Evolutionary conservation across 345 rosid species (phyloP), one percentile per base, ranked within the genome.

Genomic region (Physaria fendleri): DNA sequence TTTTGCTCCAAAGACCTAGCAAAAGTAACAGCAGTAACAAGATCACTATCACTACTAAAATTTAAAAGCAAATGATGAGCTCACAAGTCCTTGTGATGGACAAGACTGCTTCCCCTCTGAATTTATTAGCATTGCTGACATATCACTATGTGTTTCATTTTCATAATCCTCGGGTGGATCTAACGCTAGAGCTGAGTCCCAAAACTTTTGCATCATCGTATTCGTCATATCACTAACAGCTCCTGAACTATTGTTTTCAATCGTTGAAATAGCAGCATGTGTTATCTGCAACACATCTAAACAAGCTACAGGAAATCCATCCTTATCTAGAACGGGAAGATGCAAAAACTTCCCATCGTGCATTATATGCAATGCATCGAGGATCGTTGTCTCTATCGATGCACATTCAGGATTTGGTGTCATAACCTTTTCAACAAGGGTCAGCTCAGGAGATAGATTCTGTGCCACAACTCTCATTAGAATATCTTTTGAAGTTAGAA

Each of bases 201-300:
- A 93, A 22, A 93, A 93, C 77, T 87, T 93, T 72, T 93, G 99
- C 99, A 89, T 87, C 92, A 93, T 85, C 35, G 97, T 80, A 56
- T 69, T 89, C 57, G 97, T 78, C 66, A 59, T 54, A 24, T 83
- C 99, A 73, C 79, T 85, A 59, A 78, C 96, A 68, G 88, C 82
- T 59, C 95, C 99, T 16, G 92, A 74, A 66, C 88, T 66, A 59
- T 64, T 85, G 62, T 62, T 85, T 67, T 89, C 99, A 53, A 87
- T 97, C 75, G 85, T 81, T 8, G 97, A 87, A 46, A 93, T 87
- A 44, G 99, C 99, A 0, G 95, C 97, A 56, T 93, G 94, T 64
- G 88, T 89, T 55, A 93, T 85, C 71, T 93, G 97, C 63, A 89
- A 63, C 43, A 93, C 96, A 73, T 93, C 99, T 15, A 93, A 35